phyloP scores from a whole-genome alignment of 2,329 filamentous ascomycete species.

The Metarhizium guizhouense region DNA sequence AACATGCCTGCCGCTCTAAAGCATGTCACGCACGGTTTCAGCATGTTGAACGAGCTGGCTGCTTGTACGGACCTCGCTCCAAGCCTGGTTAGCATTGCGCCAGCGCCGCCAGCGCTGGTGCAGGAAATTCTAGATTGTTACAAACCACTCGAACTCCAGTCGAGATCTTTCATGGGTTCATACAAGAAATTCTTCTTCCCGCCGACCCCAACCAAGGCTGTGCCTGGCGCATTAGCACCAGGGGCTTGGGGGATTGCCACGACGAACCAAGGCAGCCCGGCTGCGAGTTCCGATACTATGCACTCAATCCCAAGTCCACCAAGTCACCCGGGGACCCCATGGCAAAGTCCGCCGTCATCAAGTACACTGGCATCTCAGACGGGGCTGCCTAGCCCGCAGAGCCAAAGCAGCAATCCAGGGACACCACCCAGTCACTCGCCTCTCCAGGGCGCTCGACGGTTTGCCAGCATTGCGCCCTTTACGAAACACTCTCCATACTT shows the following conservation, averaged over 20 bases:
- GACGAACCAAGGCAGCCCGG: neutral
- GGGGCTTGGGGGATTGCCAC: neutral
- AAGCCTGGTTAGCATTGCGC: slow-evolving; percentile 27
- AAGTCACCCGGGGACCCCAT: slow-evolving; percentile 19
- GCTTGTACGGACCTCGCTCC: slow-evolving; percentile 26
- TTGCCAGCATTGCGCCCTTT: slow-evolving; percentile 25
- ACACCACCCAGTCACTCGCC: slow-evolving; percentile 12
- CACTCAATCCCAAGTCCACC: slow-evolving; percentile 12
- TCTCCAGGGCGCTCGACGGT: slow-evolving; percentile 12
- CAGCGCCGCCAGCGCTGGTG: slow-evolving; percentile 25
- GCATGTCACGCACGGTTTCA: slow-evolving; percentile 31
- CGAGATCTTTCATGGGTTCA: slow-evolving; percentile 29
- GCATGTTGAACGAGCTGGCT: slow-evolving; percentile 29
- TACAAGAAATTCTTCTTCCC: slow-evolving; percentile 26
- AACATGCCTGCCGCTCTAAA: slow-evolving; percentile 31
- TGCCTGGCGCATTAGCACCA: neutral
- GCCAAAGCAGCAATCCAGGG: slow-evolving; percentile 19
- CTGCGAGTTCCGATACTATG: neutral
- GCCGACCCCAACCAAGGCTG: slow-evolving; percentile 4
- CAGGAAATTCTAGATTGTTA: slow-evolving; percentile 31
- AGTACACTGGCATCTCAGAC: slow-evolving; percentile 7
- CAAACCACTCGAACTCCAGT: slow-evolving; percentile 28
- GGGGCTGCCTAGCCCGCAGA: slow-evolving; percentile 24
- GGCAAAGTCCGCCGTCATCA: slow-evolving; percentile 6
- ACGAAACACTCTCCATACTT: slow-evolving; percentile 29